Evolutionary conservation across 2,329 filamentous ascomycete genomes (phyloP).

Genomic region (Beauveria sp.): DNA sequence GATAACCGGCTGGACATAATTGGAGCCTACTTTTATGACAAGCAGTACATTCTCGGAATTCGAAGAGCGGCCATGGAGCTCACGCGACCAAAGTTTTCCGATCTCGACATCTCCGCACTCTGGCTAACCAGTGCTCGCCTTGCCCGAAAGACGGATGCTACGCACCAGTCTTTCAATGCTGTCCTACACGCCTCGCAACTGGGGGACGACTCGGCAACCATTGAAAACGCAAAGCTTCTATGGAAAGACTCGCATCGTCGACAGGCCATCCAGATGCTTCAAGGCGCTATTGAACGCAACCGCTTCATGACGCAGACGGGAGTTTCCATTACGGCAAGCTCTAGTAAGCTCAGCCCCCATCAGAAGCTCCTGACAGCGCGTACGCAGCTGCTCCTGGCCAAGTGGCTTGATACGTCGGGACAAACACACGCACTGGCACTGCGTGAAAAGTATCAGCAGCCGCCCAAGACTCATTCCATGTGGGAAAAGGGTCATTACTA

Average conservation of each 20-base stretch:
- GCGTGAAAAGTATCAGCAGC: constrained; percentile 73
- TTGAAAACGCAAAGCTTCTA: constrained; percentile 86
- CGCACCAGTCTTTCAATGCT: constrained; percentile 85
- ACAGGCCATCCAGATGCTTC: constrained; percentile 87
- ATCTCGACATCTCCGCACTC: constrained; percentile 68
- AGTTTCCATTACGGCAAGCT: constrained; percentile 13
- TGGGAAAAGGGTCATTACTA: constrained; percentile 99
- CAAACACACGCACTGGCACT: constrained; percentile 80
- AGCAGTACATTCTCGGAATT: constrained; percentile 85
- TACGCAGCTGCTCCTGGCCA: constrained; percentile 82
- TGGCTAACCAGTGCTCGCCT: constrained; percentile 84
- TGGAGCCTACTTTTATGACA: constrained; percentile 83
- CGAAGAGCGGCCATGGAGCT: constrained; percentile 82
- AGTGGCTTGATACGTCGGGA: constrained; percentile 93
- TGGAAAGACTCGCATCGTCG: constrained; percentile 92
- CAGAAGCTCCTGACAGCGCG: constrained; percentile 60
- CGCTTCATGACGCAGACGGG: constrained; percentile 54
- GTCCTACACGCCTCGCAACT: constrained; percentile 81
- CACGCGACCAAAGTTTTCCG: constrained; percentile 54
- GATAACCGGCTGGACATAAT: constrained; percentile 78
- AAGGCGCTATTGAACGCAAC: constrained; percentile 75
- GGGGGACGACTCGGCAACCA: constrained; percentile 78
- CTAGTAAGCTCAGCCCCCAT: constrained; percentile 34
- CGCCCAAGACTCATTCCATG: constrained; percentile 57
- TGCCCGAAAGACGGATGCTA: constrained; percentile 75